Evolutionary conservation across 306 rosid species (phyloP).

Genomic region (Hippophae rhamnoides): DNA sequence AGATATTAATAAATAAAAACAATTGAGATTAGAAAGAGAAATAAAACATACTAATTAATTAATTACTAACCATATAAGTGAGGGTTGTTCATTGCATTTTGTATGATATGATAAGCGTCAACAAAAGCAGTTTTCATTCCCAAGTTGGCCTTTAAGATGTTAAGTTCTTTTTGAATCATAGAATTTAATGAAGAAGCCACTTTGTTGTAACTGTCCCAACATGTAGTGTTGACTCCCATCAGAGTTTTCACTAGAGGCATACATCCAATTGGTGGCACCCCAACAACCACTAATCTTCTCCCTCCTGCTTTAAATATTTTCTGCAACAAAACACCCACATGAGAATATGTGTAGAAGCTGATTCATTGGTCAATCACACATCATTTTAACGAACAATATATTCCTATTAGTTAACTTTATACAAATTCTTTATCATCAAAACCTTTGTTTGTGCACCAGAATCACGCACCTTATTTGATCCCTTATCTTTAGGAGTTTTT

Average conservation of each 20-base stretch:
- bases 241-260: conserved; percentile 47
- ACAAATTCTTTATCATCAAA: too few relatives aligned
- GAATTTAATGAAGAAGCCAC: conserved; percentile 43
- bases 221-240: conserved; percentile 9
- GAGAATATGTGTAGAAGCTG: too few relatives aligned
- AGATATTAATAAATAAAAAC: too few relatives aligned
- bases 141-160: conserved; percentile 20
- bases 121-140: conserved; percentile 31
- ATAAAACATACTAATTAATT: background rate
- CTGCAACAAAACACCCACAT: conserved; percentile 18
- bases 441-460: too few relatives aligned
- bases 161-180: conserved; percentile 25
- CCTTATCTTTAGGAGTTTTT: too few relatives aligned
- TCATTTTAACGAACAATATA: too few relatives aligned
- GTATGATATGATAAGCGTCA: conserved; percentile 36
- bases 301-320: conserved; percentile 46
- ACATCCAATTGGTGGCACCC: conserved; percentile 67
- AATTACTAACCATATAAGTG: conserved; percentile 32
- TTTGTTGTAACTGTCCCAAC: conserved; percentile 34
- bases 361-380: too few relatives aligned
- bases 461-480: too few relatives aligned
- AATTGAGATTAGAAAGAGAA: too few relatives aligned
- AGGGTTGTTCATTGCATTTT: conserved; percentile 34
- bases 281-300: conserved; percentile 35
- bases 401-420: too few relatives aligned